Conservation (phyloP, 1,284 basidiomycete genomes). For the Cystobasidiaceae sp. region DNA sequence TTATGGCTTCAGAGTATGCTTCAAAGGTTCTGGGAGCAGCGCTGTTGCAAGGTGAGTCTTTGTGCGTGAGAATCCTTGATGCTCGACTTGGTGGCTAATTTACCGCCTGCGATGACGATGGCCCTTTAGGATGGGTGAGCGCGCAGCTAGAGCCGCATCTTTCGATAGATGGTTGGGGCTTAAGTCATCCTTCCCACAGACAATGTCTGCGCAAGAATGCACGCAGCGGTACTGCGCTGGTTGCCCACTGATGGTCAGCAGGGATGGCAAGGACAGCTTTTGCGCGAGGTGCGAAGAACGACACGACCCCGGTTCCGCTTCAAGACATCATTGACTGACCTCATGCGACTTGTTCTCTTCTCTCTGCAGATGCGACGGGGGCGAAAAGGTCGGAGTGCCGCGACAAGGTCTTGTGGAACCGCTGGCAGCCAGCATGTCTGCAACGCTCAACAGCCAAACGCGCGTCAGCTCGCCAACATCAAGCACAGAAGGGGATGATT, state of each 20-base stretch:
- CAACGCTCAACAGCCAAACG: slow-evolving; percentile 13
- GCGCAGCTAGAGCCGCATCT: background rate
- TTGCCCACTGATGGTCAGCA: slow-evolving; percentile 30
- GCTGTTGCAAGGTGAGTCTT: slow-evolving; percentile 27
- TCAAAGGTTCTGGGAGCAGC: slow-evolving; percentile 30
- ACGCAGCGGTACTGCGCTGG: slow-evolving; percentile 26
- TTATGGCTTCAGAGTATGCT: slow-evolving; percentile 28
- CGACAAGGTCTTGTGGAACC: slow-evolving; percentile 26
- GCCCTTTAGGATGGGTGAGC: slow-evolving; percentile 30
- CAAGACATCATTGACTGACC: background rate
- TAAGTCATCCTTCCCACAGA: slow-evolving; percentile 1
- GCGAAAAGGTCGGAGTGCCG: slow-evolving; percentile 22
- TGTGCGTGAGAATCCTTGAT: background rate
- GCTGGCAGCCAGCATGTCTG: slow-evolving; percentile 10
- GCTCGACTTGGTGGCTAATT: background rate
- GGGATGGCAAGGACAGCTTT: slow-evolving; percentile 31
- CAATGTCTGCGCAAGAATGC: slow-evolving; percentile 32
- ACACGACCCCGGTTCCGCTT: background rate
- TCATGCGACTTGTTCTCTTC: background rate
- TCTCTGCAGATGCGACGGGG: slow-evolving; percentile 19
- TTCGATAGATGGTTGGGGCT: background rate
- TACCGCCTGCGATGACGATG: background rate
- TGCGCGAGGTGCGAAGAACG: slow-evolving; percentile 23
- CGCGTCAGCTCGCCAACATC: slow-evolving; percentile 25
- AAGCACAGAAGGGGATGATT: background rate